These are phyloP conservation scores for Paecilomyces sp. DNA, from an alignment of 2,329 filamentous ascomycete species.

Conservation along the genomic window DNA sequence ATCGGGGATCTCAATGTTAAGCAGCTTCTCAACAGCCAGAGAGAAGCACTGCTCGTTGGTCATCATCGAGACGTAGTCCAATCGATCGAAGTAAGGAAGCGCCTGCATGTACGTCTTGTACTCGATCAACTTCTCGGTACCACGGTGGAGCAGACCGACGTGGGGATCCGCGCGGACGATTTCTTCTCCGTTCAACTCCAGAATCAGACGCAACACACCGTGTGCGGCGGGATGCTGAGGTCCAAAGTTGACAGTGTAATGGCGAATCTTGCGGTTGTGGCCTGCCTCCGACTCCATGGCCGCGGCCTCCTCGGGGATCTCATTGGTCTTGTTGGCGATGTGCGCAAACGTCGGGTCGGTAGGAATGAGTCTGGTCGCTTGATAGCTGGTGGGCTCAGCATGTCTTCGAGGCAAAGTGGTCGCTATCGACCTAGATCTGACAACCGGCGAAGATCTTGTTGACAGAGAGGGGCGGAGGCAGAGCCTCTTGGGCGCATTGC, in stretches of 20 bases:
- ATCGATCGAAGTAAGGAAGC: slow-evolving; percentile 94
- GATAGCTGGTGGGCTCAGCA: slow-evolving; percentile 42
- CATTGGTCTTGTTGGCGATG: slow-evolving; percentile 34
- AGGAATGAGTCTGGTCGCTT: slow-evolving; percentile 49
- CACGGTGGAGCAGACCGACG: slow-evolving; percentile 90
- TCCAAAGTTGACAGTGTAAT: slow-evolving; percentile 99
- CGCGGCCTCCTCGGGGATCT: slow-evolving; percentile 34
- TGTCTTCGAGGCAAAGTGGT: slow-evolving; percentile 48
- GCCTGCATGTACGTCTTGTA: slow-evolving; percentile 99
- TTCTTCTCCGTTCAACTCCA: slow-evolving; percentile 96
- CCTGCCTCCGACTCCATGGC: slow-evolving; percentile 40
- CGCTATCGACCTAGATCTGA: slow-evolving; percentile 49
- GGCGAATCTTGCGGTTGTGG: slow-evolving; percentile 74
- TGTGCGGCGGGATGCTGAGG: slow-evolving; percentile 98
- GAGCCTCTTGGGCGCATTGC: slow-evolving; percentile 53
- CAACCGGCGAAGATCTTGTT: slow-evolving; percentile 32
- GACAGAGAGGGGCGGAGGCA: slow-evolving; percentile 47
- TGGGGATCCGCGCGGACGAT: slow-evolving; percentile 95
- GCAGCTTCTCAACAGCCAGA: slow-evolving; percentile 91
- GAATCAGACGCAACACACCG: slow-evolving; percentile 93
- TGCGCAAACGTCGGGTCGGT: slow-evolving; percentile 51
- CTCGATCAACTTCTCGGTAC: slow-evolving; percentile 99
- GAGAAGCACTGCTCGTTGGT: slow-evolving; percentile 98
- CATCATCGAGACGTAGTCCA: slow-evolving; percentile 99
- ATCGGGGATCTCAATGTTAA: slow-evolving; percentile 93